Percentiles rank a stretch among this genome's conserved stretches.
Conservation (phyloP, 805 yeast genomes). For the Ogataea pini region DNA sequence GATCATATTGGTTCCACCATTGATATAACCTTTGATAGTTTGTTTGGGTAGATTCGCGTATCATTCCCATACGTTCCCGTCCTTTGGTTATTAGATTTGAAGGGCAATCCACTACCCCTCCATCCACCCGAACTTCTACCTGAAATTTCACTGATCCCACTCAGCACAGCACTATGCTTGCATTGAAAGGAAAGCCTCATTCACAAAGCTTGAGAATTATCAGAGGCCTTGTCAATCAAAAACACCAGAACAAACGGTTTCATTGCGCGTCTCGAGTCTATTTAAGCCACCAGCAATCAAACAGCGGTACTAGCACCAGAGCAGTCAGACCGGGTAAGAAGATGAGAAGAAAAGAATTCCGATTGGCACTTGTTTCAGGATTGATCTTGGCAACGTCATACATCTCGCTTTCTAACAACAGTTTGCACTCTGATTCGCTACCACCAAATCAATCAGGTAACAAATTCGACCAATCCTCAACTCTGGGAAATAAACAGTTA, state of each 20-base stretch:
- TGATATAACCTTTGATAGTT: background rate
- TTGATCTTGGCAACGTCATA: slow-evolving; percentile 36
- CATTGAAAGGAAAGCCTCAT: slow-evolving; percentile 18
- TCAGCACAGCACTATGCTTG: slow-evolving; percentile 16
- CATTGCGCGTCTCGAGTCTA: slow-evolving; percentile 16
- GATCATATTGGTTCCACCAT: too few species aligned
- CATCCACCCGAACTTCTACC: background rate
- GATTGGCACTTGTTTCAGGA: slow-evolving; percentile 36
- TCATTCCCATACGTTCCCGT: too few species aligned
- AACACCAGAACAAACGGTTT: slow-evolving; percentile 14
- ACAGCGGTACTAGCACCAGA: slow-evolving; percentile 2
- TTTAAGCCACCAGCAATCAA: slow-evolving; percentile 8
- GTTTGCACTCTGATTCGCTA: slow-evolving; percentile 33
- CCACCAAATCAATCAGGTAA: slow-evolving; percentile 19
- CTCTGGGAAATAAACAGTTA: slow-evolving; percentile 21
- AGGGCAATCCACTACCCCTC: too few species aligned
- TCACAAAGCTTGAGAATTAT: slow-evolving; percentile 13
- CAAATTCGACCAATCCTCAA: slow-evolving; percentile 15
- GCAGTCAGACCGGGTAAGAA: slow-evolving; percentile 15
- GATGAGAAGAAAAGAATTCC: slow-evolving; percentile 34
- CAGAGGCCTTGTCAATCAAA: slow-evolving; percentile 15
- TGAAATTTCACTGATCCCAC: background rate
- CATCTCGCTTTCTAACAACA: slow-evolving; percentile 31
- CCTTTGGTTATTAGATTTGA: too few species aligned
- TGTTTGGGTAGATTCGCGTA: background rate